Conservation (phyloP, 139 green algal species). For the Astrephomene gubernaculifera region DNA sequence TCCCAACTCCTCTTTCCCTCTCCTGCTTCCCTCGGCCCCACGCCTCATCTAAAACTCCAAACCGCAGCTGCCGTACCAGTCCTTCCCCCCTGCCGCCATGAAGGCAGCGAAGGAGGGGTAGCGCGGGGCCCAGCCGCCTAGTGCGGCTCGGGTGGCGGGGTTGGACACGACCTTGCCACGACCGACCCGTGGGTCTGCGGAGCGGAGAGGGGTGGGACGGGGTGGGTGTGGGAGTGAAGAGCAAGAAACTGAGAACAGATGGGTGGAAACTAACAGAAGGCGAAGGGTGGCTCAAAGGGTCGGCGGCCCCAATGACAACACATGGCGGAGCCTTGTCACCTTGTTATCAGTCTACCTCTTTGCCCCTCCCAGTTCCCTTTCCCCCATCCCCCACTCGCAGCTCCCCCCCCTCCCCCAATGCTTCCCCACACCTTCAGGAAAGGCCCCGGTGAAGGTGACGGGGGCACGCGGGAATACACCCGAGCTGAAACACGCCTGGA, state of each 20-base stretch:
- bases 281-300: too few relatives aligned
- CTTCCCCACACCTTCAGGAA: neutral
- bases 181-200: neutral
- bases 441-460: constrained; percentile 53
- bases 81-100: constrained; percentile 58
- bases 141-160: constrained; percentile 57
- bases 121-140: constrained; percentile 82
- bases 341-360: neutral
- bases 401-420: neutral
- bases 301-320: too few relatives aligned
- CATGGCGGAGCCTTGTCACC: too few relatives aligned
- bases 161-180: constrained; percentile 84
- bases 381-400: neutral
- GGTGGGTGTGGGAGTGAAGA: too few relatives aligned
- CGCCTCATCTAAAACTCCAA: constrained; percentile 39
- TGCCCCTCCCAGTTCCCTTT: neutral
- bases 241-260: too few relatives aligned
- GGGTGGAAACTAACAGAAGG: too few relatives aligned
- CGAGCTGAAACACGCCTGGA: constrained; percentile 44
- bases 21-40: neutral
- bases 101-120: constrained; percentile 72
- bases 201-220: neutral
- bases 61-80: constrained; percentile 67
- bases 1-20: neutral
- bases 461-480: constrained; percentile 41